These are phyloP conservation scores for Aegilops umbellulata DNA, from an alignment of 176 grass and related monocot species.

Conservation along the genomic window DNA sequence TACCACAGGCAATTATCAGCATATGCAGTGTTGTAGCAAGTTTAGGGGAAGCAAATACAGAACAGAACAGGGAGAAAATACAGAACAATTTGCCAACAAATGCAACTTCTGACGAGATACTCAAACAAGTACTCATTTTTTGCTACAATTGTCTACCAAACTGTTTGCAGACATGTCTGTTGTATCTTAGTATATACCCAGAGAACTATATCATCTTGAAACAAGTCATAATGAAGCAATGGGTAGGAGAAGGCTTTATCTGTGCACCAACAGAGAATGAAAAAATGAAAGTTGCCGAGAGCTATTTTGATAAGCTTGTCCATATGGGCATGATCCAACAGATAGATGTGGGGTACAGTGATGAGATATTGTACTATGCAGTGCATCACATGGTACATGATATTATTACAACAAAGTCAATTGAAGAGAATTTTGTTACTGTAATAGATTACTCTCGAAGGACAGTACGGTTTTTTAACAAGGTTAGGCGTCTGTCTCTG, in stretches of 20 bases:
- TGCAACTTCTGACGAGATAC: not conserved
- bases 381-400: not conserved
- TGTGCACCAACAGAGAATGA: not conserved
- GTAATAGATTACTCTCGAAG: not conserved
- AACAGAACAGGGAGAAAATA: not conserved
- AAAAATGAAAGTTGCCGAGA: not conserved
- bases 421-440: not conserved
- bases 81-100: not conserved
- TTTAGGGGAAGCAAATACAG: not conserved
- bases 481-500: not conserved
- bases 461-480: not conserved
- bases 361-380: not conserved
- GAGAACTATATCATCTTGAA: not conserved
- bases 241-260: not conserved
- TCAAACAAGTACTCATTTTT: not conserved
- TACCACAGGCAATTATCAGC: not conserved
- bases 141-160: not conserved
- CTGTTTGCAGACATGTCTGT: not conserved
- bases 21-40: not conserved
- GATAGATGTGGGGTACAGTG: not conserved
- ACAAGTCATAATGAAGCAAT: not conserved
- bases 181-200: not conserved
- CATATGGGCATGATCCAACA: not conserved
- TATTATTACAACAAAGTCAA: not conserved
- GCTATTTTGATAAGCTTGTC: not conserved